phyloP scores from a whole-genome alignment of 139 green algal genomes.

The Picochlorum sp. region DNA sequence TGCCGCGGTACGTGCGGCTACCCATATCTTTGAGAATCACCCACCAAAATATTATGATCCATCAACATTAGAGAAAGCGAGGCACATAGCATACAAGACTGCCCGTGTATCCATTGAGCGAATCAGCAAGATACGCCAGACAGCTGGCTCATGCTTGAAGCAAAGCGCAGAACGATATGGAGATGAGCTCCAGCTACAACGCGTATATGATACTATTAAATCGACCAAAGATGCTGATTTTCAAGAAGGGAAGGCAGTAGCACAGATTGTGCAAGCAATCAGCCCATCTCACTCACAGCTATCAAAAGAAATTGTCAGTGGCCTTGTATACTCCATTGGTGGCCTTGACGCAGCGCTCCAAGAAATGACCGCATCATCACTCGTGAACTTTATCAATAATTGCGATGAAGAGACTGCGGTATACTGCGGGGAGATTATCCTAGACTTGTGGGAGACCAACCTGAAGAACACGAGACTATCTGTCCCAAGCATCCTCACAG shows the following conservation, averaged over 20 bases:
- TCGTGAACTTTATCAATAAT: background rate
- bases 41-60: too few species aligned
- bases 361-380: background rate
- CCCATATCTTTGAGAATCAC: conserved; percentile 9
- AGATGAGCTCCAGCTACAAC: too few species aligned
- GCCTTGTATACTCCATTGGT: background rate
- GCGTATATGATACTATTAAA: too few species aligned
- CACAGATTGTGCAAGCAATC: background rate
- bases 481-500: background rate
- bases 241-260: too few species aligned
- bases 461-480: background rate
- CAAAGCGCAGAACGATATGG: background rate
- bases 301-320: background rate
- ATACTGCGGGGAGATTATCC: too few species aligned
- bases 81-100: background rate
- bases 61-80: background rate
- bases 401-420: too few species aligned
- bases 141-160: conserved; percentile 14
- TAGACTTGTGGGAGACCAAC: too few species aligned
- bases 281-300: background rate
- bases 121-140: conserved; percentile 63
- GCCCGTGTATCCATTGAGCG: conserved; percentile 66
- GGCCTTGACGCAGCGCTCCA: background rate
- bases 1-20: conserved; percentile 62
- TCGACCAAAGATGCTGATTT: too few species aligned